A percentile compares a stretch with the other conserved stretches of the same genome.
Conservation (phyloP, 2,329 filamentous ascomycete genomes). For the Neurospora sp. region DNA sequence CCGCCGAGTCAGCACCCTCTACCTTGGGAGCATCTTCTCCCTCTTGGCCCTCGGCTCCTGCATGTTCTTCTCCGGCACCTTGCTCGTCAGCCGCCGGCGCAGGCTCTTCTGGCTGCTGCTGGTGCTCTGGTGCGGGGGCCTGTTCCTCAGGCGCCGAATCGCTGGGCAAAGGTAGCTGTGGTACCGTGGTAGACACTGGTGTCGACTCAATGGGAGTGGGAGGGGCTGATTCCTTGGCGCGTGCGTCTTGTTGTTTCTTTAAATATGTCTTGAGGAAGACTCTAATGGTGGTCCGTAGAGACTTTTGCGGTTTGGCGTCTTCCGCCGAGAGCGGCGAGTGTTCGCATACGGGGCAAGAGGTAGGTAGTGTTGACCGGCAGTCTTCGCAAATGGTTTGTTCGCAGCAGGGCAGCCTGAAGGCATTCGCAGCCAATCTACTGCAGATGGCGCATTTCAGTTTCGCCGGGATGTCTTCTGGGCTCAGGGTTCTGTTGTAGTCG, state of each 20-base stretch:
- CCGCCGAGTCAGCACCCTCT: constrained; percentile 5
- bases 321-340: constrained; percentile 80
- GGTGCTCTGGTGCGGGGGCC: neutral
- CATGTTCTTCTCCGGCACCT: neutral
- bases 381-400: constrained; percentile 87
- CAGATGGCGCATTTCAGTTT: constrained; percentile 93
- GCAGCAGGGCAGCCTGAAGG: constrained; percentile 86
- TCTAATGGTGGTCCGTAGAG: constrained; percentile 82
- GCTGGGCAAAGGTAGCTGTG: constrained; percentile 11
- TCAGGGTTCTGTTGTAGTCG: constrained; percentile 49
- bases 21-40: constrained; percentile 1
- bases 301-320: constrained; percentile 82
- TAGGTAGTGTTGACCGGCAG: constrained; percentile 68
- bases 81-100: constrained; percentile 1
- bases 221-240: constrained; percentile 37
- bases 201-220: constrained; percentile 31
- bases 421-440: constrained; percentile 81
- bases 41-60: constrained; percentile 2
- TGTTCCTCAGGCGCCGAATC: neutral
- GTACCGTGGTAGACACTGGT: constrained; percentile 23
- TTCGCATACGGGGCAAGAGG: constrained; percentile 84
- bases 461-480: constrained; percentile 81
- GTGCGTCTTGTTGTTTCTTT: constrained; percentile 69
- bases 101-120: constrained; percentile 1
- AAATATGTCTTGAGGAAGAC: constrained; percentile 85